A percentile compares a stretch with the other conserved stretches of the same genome.
Conservation (phyloP, 2,329 filamentous ascomycete genomes). For the Conoideocrella luteorostrata region DNA sequence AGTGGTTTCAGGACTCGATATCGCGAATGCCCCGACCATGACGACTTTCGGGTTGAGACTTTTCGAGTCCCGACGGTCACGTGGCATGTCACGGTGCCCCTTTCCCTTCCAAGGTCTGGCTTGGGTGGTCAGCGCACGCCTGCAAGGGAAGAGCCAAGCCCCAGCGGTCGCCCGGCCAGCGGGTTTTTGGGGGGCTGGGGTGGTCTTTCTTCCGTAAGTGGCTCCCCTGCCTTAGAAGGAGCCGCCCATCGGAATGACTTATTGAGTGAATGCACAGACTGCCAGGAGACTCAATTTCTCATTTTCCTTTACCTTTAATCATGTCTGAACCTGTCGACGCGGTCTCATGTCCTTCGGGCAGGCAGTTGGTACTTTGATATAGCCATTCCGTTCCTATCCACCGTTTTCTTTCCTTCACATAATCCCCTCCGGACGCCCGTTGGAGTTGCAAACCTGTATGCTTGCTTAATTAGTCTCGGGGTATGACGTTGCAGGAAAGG, state of each 20-base stretch:
- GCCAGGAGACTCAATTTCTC: slow-evolving; percentile 4
- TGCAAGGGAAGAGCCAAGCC: not conserved
- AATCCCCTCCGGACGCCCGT: not conserved
- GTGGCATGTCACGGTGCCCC: slow-evolving; percentile 7
- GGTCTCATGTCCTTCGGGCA: not conserved
- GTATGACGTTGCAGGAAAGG: slow-evolving; percentile 4
- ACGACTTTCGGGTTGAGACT: slow-evolving; percentile 1
- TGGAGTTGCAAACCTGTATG: not conserved
- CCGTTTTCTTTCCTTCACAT: not conserved
- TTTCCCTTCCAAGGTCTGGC: too few relatives aligned
- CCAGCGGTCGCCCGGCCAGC: slow-evolving; percentile 24
- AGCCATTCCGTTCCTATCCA: not conserved
- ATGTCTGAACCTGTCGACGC: slow-evolving; percentile 4
- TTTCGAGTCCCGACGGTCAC: slow-evolving; percentile 4
- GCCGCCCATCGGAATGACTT: slow-evolving; percentile 5
- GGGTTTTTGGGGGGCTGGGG: slow-evolving; percentile 15
- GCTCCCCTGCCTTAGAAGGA: not conserved
- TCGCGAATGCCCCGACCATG: not conserved
- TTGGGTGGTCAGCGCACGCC: not conserved
- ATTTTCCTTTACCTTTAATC: slow-evolving; percentile 5
- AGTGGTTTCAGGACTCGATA: not conserved
- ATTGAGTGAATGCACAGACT: slow-evolving; percentile 2
- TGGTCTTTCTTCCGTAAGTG: not conserved
- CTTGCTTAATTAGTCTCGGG: not conserved
- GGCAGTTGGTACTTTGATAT: not conserved